phyloP scores from a whole-genome alignment of 2,329 filamentous ascomycete genomes.

The Claviceps pazoutovae region DNA sequence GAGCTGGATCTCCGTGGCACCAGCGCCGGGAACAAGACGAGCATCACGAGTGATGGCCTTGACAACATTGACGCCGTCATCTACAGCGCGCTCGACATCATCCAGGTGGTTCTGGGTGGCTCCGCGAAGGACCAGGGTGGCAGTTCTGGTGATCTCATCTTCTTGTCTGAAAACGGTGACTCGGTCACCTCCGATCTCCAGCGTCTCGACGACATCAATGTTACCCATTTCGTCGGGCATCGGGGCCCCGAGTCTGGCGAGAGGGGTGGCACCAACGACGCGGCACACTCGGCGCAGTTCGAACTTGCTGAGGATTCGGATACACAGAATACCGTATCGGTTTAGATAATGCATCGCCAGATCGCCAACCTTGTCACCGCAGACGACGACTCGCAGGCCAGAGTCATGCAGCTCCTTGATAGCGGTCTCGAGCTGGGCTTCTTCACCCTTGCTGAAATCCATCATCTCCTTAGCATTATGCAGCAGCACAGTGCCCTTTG shows the following conservation, averaged over 20 bases:
- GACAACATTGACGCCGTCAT: constrained; percentile 95
- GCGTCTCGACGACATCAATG: constrained; percentile 88
- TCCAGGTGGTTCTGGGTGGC: constrained; percentile 97
- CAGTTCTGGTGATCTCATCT: constrained; percentile 78
- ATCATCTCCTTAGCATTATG: constrained; percentile 99
- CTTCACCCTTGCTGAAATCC: constrained; percentile 95
- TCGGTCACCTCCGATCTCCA: constrained; percentile 94
- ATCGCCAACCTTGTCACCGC: constrained; percentile 87
- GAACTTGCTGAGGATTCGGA: constrained; percentile 97
- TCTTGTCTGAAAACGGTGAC: constrained; percentile 98
- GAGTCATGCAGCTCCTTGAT: constrained; percentile 96
- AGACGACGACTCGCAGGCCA: constrained; percentile 80
- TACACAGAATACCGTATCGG: constrained; percentile 86
- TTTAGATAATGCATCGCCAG: constrained; percentile 96
- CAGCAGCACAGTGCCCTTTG: constrained; percentile 91
- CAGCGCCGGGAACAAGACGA: constrained; percentile 81
- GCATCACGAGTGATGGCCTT: constrained; percentile 95
- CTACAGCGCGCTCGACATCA: constrained; percentile 90
- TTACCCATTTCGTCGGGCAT: constrained; percentile 99
- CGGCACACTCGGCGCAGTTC: constrained; percentile 89
- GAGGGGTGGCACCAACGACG: constrained; percentile 90
- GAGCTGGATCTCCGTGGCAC: constrained; percentile 86
- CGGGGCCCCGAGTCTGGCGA: constrained; percentile 85
- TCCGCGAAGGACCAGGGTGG: constrained; percentile 84
- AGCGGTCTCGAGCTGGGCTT: constrained; percentile 73